phyloP scores from a whole-genome alignment of 2,329 filamentous ascomycete species.

The Nothomitra cinnamomea region DNA sequence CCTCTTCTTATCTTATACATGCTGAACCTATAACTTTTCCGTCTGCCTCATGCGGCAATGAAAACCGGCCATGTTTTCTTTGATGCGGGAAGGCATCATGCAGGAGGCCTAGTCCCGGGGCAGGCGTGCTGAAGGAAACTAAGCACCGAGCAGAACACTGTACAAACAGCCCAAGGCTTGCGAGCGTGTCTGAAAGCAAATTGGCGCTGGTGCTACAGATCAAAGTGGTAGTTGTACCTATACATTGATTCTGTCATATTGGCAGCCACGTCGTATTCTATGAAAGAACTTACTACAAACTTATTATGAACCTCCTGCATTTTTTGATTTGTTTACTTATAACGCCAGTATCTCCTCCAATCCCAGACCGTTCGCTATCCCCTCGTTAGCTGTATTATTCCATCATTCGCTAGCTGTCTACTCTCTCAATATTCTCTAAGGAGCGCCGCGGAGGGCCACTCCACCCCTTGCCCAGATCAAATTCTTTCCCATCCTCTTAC shows the following conservation, averaged over 20 bases:
- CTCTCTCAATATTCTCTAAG: not conserved
- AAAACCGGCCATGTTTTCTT: slow-evolving; percentile 4
- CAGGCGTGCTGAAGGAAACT: slow-evolving; percentile 1
- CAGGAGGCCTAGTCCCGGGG: slow-evolving; percentile 2
- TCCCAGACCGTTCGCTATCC: not conserved
- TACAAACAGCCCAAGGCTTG: slow-evolving; percentile 2
- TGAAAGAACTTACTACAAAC: slow-evolving; percentile 1
- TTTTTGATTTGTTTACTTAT: slow-evolving; percentile 4
- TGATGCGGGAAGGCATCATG: slow-evolving; percentile 3
- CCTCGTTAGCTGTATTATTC: not conserved
- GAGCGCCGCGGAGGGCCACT: not conserved
- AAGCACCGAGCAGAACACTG: not conserved
- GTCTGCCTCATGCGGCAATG: slow-evolving; percentile 1
- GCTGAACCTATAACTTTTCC: not conserved
- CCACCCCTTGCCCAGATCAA: not conserved
- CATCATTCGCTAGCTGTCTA: not conserved
- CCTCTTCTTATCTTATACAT: slow-evolving; percentile 3
- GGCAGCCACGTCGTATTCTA: not conserved
- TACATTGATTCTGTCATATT: slow-evolving; percentile 3
- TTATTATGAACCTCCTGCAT: not conserved
- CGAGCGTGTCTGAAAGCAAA: not conserved
- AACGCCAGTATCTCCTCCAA: slow-evolving; percentile 3
- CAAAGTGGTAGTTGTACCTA: not conserved
- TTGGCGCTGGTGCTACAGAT: not conserved
- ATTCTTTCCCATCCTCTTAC: not conserved